Percentiles rank a stretch among this genome's conserved stretches.
These are phyloP conservation scores for Cercophora sp. DNA, from an alignment of 495 filamentous ascomycete species.

Conservation along the genomic window DNA sequence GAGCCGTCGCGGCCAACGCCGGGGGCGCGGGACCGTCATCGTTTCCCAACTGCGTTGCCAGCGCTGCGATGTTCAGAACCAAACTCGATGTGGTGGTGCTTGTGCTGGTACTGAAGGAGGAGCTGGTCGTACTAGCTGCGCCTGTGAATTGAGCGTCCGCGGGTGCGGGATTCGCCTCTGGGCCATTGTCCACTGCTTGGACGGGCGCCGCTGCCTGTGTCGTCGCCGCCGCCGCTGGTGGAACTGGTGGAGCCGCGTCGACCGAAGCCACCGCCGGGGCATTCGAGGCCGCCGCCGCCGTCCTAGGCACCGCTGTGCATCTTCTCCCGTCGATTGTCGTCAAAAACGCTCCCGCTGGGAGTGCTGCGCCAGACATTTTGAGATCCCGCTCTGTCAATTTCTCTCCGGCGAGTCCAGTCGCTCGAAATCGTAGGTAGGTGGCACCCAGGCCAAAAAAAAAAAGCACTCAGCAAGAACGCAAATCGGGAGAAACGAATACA, in stretches of 20 bases:
- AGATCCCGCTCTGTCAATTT: constrained; percentile 19
- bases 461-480: constrained; percentile 24
- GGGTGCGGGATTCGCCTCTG: constrained; percentile 11
- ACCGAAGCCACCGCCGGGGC: constrained; percentile 14
- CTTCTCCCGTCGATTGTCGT: constrained; percentile 42
- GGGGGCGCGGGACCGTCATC: constrained; percentile 7
- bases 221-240: constrained; percentile 14
- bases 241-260: constrained; percentile 6
- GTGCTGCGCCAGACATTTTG: constrained; percentile 29
- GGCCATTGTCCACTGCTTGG: constrained; percentile 7
- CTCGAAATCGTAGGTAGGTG: constrained; percentile 18
- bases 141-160: constrained; percentile 10
- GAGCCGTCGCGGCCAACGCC: constrained; percentile 8
- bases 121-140: constrained; percentile 34
- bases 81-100: constrained; percentile 15
- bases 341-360: constrained; percentile 39
- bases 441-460: constrained; percentile 16
- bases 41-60: constrained; percentile 13
- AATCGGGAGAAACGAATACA: constrained; percentile 28
- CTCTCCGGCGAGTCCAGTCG: constrained; percentile 41
- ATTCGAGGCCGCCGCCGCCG: constrained; percentile 14
- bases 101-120: constrained; percentile 14
- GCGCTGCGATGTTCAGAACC: neutral
- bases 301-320: constrained; percentile 47
- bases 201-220: constrained; percentile 16